These are phyloP conservation scores for Tolypocladium pustulatum DNA, from an alignment of 2,329 filamentous ascomycete genomes.

Conservation along the genomic window DNA sequence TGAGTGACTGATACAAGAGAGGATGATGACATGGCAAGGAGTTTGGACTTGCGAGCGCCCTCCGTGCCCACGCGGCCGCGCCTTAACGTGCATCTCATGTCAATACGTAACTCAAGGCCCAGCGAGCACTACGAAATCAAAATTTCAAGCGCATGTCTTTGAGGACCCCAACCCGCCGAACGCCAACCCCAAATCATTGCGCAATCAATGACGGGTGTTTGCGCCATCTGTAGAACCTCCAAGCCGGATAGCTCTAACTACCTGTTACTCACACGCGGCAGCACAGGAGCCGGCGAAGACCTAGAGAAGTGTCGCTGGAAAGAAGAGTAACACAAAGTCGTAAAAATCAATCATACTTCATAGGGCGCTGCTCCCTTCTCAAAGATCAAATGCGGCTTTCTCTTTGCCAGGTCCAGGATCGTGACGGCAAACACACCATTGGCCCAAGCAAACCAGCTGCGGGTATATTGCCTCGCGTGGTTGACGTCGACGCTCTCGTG, in stretches of 20 bases:
- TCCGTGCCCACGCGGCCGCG: background rate
- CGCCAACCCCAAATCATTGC: background rate
- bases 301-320: background rate
- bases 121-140: background rate
- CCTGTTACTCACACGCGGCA: background rate
- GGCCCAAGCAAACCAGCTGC: conserved; percentile 96
- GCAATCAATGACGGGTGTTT: background rate
- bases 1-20: background rate
- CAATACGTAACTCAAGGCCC: no score
- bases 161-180: background rate
- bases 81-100: background rate
- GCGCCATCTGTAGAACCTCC: background rate
- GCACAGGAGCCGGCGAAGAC: background rate
- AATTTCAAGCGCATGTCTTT: background rate
- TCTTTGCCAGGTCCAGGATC: conserved; percentile 75
- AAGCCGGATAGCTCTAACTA: background rate
- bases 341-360: conserved; percentile 25
- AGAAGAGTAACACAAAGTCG: conserved; percentile 11
- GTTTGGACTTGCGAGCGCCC: background rate
- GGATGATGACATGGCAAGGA: background rate
- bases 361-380: conserved; percentile 52
- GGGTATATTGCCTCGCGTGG: conserved; percentile 54
- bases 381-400: conserved; percentile 84
- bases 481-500: conserved; percentile 91
- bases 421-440: conserved; percentile 94